Evolutionary conservation across 768 basidiomycete species (phyloP).

Genomic region (Leccinellum albellum): DNA sequence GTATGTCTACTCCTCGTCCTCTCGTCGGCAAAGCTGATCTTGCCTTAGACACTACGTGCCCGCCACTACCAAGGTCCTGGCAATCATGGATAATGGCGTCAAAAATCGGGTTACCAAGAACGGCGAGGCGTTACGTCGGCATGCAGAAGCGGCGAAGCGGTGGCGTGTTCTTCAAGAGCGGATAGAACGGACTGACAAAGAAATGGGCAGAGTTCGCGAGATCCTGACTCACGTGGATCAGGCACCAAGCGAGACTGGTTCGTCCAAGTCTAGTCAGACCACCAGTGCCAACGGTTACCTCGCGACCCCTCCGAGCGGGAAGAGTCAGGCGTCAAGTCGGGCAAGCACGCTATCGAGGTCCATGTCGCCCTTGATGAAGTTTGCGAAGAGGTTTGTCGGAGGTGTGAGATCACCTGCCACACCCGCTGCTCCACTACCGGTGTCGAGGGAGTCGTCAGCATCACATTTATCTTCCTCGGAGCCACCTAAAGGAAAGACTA

Average conservation of each 20-base stretch:
- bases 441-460: conserved; percentile 36
- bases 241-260: conserved; percentile 63
- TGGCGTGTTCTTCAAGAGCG: conserved; percentile 81
- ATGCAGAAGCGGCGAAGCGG: conserved; percentile 82
- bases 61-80: conserved; percentile 85
- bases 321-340: conserved; percentile 41
- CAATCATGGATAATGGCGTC: conserved; percentile 92
- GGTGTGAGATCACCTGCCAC: conserved; percentile 36
- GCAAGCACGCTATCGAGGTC: conserved; percentile 57
- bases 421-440: conserved; percentile 45
- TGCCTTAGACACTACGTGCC: conserved; percentile 84
- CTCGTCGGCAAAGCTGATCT: conserved; percentile 10
- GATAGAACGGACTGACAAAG: conserved; percentile 73
- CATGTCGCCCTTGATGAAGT: conserved; percentile 76
- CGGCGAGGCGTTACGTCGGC: conserved; percentile 87
- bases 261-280: conserved; percentile 58
- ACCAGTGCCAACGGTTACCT: conserved; percentile 52
- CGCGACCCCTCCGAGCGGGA: conserved; percentile 55
- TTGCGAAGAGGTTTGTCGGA: conserved; percentile 68
- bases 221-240: conserved; percentile 49
- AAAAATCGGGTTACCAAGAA: conserved; percentile 94
- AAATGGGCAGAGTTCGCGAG: conserved; percentile 72
- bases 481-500: conserved; percentile 33
- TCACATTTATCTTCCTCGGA: conserved; percentile 52
- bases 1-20: conserved; percentile 39